Base-by-base conservation (phyloP, 805 yeast species). In the Soucietia sequanensis region DNA sequence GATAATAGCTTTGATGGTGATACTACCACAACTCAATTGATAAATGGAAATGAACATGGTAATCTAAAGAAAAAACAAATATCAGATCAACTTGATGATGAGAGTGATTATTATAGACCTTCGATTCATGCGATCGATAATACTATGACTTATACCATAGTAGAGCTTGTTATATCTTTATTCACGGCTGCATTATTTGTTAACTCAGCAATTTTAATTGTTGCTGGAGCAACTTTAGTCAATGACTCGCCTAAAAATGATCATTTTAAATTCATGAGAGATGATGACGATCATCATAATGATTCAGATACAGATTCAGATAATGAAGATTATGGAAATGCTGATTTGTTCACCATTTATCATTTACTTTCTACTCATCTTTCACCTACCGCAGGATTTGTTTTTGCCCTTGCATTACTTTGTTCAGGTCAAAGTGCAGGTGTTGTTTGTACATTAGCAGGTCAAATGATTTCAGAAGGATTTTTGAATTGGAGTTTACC, bases 391-490 rank as follows among this genome's bases (percentile, higher is more conserved):
- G 97, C 96, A 0, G 97, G 95, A 5, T 66, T 85, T 7, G 81
- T 89, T 0, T 89, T 90, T 68, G 96, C 96, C 0, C 60, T 88
- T 32, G 96, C 96, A 1, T 75, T 89, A 60, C 66, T 89, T 30
- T 89, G 85, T 54, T 81, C 91, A 10, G 97, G 97, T n/a, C 91
- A 89, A 53, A 82, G 93, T 50, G 96, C 96, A 2, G 96, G 96
- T 27, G 85, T 91, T 25, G 95, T 89, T 13, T 89, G 95, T 54
- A 90, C 96, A 0, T 72, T 90, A 50, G 90, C 96, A 2, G 95
- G 96, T 23, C 96, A 89, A 56, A 86, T 87, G 79, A 95, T 89
- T 6, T 80, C 87, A 50, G 96, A 89, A 57, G 97, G 97, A 1
- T 90, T 88, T 49, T 69, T 87, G 17, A 69, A 75, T 41, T 85